Evolutionary conservation across 768 basidiomycete species (phyloP).

Genomic region (Auricularia auricula-judae): DNA sequence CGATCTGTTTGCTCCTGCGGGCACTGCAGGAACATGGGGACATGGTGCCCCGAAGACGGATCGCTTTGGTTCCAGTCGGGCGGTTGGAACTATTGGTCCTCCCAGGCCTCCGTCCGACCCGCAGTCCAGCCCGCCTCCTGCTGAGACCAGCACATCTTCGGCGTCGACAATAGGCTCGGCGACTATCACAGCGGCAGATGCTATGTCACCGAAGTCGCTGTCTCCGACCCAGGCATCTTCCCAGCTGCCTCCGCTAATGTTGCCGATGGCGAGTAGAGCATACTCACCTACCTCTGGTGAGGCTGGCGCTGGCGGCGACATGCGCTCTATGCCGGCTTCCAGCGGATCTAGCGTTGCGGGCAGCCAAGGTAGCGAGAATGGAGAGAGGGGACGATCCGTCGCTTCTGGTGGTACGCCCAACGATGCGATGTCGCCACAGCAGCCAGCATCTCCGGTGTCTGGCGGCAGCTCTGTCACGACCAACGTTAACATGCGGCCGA

Average conservation of each 20-base stretch:
- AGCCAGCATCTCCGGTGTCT: slow-evolving; percentile 67
- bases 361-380: slow-evolving; percentile 16
- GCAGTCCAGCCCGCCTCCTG: not conserved
- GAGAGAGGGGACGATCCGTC: not conserved
- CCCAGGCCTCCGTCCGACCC: not conserved
- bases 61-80: not conserved
- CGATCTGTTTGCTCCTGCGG: not conserved
- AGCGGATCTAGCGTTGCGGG: slow-evolving; percentile 35
- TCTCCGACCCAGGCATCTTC: not conserved
- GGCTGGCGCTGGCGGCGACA: not conserved
- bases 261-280: not conserved
- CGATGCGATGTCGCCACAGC: slow-evolving; percentile 27
- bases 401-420: not conserved
- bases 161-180: not conserved
- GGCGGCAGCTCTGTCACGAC: slow-evolving; percentile 33
- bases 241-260: not conserved
- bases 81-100: no score
- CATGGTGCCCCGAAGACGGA: not conserved
- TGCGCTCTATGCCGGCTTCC: slow-evolving; percentile 22
- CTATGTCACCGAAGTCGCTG: not conserved
- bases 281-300: not conserved
- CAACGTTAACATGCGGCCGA: slow-evolving; percentile 5
- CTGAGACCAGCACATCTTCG: not conserved
- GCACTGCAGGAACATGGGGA: not conserved
- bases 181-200: not conserved